Evolutionary conservation across 495 filamentous ascomycete species (phyloP).

Genomic region (Hypomontagnella monticulosa): DNA sequence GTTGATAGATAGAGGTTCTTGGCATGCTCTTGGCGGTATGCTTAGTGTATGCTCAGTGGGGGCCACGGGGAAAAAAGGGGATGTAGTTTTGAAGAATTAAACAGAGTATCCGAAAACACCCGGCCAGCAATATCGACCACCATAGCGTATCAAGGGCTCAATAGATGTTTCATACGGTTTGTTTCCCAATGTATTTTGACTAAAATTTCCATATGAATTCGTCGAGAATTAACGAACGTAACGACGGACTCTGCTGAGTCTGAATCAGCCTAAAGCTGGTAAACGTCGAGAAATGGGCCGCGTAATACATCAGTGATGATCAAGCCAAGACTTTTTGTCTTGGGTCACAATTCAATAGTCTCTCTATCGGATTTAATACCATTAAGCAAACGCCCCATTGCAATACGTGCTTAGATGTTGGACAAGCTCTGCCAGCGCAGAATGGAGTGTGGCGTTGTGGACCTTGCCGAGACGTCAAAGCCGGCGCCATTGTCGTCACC

Average conservation of each 20-base stretch:
- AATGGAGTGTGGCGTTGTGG: constrained; percentile 22
- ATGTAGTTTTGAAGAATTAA: background rate
- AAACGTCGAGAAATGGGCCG: constrained; percentile 1
- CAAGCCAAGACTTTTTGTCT: constrained; percentile 21
- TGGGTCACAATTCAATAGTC: constrained; percentile 25
- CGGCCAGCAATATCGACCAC: constrained; percentile 2
- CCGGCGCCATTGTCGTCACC: constrained; percentile 32
- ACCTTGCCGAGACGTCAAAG: constrained; percentile 13
- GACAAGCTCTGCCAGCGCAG: constrained; percentile 5
- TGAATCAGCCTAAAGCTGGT: background rate
- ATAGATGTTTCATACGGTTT: constrained; percentile 17
- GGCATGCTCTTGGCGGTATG: constrained; percentile 29
- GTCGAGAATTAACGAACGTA: background rate
- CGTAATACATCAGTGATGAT: constrained; percentile 28
- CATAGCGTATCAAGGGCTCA: constrained; percentile 26
- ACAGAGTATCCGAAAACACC: background rate
- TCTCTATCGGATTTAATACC: constrained; percentile 1
- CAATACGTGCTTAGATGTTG: too few species aligned
- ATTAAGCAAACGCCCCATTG: too few species aligned
- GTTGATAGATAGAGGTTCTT: constrained; percentile 33
- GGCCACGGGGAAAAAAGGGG: constrained; percentile 22
- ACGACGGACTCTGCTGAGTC: too few species aligned
- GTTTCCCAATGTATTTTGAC: background rate
- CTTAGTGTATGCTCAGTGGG: constrained; percentile 26
- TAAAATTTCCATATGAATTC: too few species aligned